Percentiles rank a stretch among this genome's conserved stretches.
These are phyloP conservation scores for Butyriboletus loyo DNA, from an alignment of 768 basidiomycete genomes.

Conservation along the genomic window DNA sequence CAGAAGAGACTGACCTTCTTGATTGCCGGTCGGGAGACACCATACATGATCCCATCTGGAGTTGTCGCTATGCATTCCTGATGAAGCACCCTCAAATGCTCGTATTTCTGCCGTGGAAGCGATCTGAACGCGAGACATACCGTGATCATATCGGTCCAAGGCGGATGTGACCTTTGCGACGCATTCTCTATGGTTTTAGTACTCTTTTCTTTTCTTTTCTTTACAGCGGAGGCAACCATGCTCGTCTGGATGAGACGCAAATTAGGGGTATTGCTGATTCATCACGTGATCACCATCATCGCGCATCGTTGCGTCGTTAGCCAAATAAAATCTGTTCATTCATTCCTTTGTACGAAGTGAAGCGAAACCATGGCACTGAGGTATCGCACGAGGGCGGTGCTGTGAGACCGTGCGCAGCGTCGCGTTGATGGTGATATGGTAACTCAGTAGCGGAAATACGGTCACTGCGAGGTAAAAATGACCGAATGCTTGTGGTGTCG, in stretches of 20 bases:
- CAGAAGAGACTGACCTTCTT: slow-evolving; percentile 59
- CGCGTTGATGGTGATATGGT: not conserved
- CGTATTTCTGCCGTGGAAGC: not conserved
- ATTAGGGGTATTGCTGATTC: slow-evolving; percentile 1
- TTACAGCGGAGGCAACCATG: slow-evolving; percentile 11
- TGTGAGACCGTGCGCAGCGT: not conserved
- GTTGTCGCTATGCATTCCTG: slow-evolving; percentile 72
- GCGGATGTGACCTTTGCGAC: slow-evolving; percentile 47
- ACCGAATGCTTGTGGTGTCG: not conserved
- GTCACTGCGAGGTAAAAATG: not conserved
- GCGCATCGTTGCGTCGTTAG: no score
- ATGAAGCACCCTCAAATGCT: not conserved
- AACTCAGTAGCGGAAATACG: not conserved
- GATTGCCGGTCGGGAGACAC: slow-evolving; percentile 73
- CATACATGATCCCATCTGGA: slow-evolving; percentile 62
- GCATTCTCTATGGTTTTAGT: slow-evolving; percentile 2
- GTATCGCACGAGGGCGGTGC: not conserved
- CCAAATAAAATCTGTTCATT: no score
- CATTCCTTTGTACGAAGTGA: not conserved
- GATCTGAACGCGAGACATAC: slow-evolving; percentile 20
- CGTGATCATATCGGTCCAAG: slow-evolving; percentile 44
- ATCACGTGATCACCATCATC: slow-evolving; percentile 3
- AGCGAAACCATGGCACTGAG: not conserved
- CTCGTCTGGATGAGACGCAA: not conserved
- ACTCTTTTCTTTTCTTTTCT: slow-evolving; percentile 9